Evolutionary conservation across 1,284 basidiomycete species (phyloP).

Genomic region (Heterobasidion irregulare): DNA sequence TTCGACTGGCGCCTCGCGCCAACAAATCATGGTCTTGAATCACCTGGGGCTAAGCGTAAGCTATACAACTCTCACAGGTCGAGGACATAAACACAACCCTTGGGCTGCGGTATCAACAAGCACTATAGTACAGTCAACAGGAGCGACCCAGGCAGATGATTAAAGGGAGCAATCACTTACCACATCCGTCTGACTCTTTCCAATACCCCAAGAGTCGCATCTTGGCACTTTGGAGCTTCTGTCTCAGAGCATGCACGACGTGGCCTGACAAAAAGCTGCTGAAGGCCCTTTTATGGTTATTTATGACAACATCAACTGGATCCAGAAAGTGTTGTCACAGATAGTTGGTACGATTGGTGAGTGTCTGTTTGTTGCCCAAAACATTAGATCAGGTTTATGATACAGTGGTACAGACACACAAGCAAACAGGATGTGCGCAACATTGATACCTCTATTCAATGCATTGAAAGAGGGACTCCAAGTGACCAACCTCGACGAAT

Average conservation of each 20-base stretch:
- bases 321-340: conserved; percentile 22
- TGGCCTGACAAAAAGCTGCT: neutral
- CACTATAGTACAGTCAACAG: no score
- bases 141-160: neutral
- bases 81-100: neutral
- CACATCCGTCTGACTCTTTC: neutral
- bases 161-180: neutral
- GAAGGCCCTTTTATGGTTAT: neutral
- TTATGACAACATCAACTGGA: neutral
- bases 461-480: conserved; percentile 6
- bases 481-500: neutral
- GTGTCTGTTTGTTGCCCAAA: neutral
- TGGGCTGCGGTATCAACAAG: no score
- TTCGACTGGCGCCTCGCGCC: conserved; percentile 20
- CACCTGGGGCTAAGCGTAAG: conserved; percentile 19
- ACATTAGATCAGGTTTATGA: no score
- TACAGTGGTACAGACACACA: neutral
- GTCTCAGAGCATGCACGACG: neutral
- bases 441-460: conserved; percentile 14
- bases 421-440: conserved; percentile 9
- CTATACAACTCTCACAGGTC: conserved; percentile 16
- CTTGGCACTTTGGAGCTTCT: neutral
- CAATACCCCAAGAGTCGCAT: neutral
- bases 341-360: conserved; percentile 17
- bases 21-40: conserved; percentile 19